Conservation (phyloP, 306 rosid genomes). For the Castanea crenata region DNA sequence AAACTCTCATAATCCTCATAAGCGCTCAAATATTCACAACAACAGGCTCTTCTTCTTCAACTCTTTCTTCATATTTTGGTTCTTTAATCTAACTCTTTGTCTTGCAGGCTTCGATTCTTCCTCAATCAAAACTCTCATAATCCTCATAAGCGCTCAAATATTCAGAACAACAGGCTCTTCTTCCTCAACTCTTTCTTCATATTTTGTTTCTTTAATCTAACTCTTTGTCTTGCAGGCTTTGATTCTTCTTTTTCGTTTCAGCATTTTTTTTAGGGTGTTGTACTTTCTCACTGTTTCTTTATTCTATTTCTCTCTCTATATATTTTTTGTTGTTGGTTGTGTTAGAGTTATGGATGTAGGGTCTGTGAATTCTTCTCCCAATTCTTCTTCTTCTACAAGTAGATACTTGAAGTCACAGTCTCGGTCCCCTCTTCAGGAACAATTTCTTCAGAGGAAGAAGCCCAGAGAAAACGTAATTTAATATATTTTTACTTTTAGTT, state of each 20-base stretch:
- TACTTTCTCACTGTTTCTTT: background rate
- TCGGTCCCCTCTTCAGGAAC: slow-evolving; percentile 32
- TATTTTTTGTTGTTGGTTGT: background rate
- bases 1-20: background rate
- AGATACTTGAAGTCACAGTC: slow-evolving; percentile 10
- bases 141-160: background rate
- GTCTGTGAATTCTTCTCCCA: slow-evolving; percentile 20
- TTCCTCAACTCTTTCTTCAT: background rate
- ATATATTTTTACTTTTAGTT: too few relatives aligned
- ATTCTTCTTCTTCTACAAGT: too few relatives aligned
- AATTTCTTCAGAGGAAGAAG: slow-evolving; percentile 17
- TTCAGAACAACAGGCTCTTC: background rate
- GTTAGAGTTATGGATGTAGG: slow-evolving; percentile 34
- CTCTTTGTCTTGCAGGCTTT: background rate
- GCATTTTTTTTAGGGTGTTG: background rate
- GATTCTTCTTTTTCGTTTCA: background rate
- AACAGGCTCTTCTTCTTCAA: background rate
- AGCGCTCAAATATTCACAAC: background rate
- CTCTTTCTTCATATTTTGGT: background rate
- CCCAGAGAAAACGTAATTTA: slow-evolving; percentile 33
- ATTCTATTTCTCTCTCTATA: background rate
- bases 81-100: background rate
- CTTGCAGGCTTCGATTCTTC: background rate
- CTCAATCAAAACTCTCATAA: background rate
- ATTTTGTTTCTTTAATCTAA: background rate